Evolutionary conservation across 345 rosid genomes (phyloP).

Genomic region (Mercurialis annua): DNA sequence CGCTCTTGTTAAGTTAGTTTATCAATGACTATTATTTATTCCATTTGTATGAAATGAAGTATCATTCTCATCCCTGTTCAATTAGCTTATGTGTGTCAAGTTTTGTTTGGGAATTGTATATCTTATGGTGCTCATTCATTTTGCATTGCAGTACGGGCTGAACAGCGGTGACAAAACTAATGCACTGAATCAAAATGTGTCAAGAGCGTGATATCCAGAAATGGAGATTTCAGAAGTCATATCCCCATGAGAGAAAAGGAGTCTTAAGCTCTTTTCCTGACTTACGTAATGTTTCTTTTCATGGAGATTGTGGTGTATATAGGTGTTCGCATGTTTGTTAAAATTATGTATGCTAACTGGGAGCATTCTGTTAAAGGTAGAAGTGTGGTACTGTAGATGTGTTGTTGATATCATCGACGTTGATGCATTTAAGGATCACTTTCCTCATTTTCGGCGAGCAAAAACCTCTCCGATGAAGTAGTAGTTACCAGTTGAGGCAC

Average conservation of each 20-base stretch:
- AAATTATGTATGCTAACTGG: slow-evolving; percentile 1
- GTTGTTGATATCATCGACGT: background rate
- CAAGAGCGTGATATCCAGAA: slow-evolving; percentile 41
- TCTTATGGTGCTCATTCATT: slow-evolving; percentile 4
- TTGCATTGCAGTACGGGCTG: slow-evolving; percentile 52
- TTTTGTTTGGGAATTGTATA: background rate
- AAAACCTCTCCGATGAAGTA: background rate
- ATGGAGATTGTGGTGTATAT: slow-evolving; percentile 17
- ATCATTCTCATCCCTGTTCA: background rate
- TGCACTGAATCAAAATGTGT: slow-evolving; percentile 30
- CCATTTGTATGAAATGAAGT: background rate
- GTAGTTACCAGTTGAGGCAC: too few species aligned
- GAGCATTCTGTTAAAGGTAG: slow-evolving; percentile 8
- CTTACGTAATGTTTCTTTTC: slow-evolving; percentile 2
- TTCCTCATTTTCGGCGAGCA: background rate
- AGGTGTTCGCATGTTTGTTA: slow-evolving; percentile 8
- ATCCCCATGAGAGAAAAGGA: background rate
- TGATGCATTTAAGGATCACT: background rate
- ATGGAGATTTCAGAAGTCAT: slow-evolving; percentile 12
- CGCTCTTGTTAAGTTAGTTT: background rate
- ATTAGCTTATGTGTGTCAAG: background rate
- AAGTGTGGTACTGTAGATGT: background rate
- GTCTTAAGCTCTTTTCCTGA: background rate
- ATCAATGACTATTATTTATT: background rate
- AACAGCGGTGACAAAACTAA: slow-evolving; percentile 34